phyloP scores from a whole-genome alignment of 2,329 filamentous ascomycete genomes.

The Claviceps africana region DNA sequence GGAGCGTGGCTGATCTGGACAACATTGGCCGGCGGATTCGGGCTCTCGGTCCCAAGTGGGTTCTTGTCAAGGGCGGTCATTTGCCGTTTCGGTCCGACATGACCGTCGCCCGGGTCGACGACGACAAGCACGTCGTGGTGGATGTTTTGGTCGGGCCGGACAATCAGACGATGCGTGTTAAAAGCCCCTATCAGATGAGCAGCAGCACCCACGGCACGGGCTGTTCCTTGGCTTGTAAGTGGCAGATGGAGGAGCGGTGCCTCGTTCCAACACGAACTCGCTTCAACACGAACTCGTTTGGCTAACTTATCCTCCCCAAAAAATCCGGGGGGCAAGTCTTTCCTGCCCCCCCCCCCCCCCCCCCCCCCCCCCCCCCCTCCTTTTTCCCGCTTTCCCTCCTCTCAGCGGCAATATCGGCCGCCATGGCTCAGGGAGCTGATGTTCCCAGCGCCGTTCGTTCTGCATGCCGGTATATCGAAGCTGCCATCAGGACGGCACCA shows the following conservation, averaged over 20 bases:
- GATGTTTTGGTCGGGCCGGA: constrained; percentile 59
- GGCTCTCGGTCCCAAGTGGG: constrained; percentile 58
- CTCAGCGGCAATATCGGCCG: constrained; percentile 59
- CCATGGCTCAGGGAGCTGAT: constrained; percentile 45
- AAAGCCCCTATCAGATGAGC: constrained; percentile 57
- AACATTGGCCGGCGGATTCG: constrained; percentile 52
- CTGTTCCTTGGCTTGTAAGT: constrained; percentile 76
- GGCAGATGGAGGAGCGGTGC: not conserved
- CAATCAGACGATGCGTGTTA: constrained; percentile 43
- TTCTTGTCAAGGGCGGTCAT: constrained; percentile 85
- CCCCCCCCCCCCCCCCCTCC: too few species aligned
- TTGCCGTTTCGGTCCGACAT: constrained; percentile 57
- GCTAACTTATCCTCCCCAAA: not conserved
- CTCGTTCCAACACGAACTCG: not conserved
- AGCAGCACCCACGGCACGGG: constrained; percentile 89
- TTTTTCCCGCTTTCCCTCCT: not conserved
- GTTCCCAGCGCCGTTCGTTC: constrained; percentile 47
- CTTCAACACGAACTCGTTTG: not conserved
- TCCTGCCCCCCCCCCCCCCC: too few species aligned
- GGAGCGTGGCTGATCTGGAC: constrained; percentile 52
- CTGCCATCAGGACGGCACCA: constrained; percentile 51
- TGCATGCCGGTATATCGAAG: constrained; percentile 60
- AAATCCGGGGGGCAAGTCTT: not conserved
- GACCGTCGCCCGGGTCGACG: constrained; percentile 40
- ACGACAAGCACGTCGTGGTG: constrained; percentile 53